Evolutionary conservation across 1,284 basidiomycete species (phyloP), one percentile per base, ranked within the genome.

Genomic region (Peniophora sp.): DNA sequence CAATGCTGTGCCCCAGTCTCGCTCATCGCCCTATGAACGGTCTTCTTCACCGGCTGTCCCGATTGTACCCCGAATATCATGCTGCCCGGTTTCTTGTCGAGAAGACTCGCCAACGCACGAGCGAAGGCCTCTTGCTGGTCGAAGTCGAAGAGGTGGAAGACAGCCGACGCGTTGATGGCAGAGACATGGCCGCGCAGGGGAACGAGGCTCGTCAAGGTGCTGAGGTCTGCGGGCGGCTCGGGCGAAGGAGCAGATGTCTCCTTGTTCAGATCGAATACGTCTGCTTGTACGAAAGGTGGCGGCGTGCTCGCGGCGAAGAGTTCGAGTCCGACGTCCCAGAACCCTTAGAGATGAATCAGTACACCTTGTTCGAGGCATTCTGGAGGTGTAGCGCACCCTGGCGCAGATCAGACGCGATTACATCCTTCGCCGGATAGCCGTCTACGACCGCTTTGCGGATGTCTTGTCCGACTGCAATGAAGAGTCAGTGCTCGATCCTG

Each of bases 141-240:
- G 51, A 73, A 64, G 17, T 60, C 52, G 57, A 76, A 77, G 3
- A 77, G 62, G 52, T 78, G 75, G 60, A 77, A 78, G 55, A 78
- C 67, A 1, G 67, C 57, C 3, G 70, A 69, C 5, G 68, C 64
- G 52, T 73, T 68, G 34, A 78, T 72, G 9, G 66, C 70, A 2
- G 72, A 68, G n/a, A 72, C 56, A 34, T 67, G 65, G 5, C 71
- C 69, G 43, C 64, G 68, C 6, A 78, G 64, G 1, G 68, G 67
- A 14, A 62, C 72, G 24, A 75, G 64, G 14, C 62, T 64, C 0
- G 57, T 64, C 24, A 76, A 53, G 12, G 55, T 52, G 18, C 50
- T 48, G 3, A 75, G 58, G 35, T 60, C 60, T 3, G 70, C 70
- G 3, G 56, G 53, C 1, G 61, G 51, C 2, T 51, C 53, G 1